Conservation (phyloP, 257 asterid genomes). For the Plantago major region DNA sequence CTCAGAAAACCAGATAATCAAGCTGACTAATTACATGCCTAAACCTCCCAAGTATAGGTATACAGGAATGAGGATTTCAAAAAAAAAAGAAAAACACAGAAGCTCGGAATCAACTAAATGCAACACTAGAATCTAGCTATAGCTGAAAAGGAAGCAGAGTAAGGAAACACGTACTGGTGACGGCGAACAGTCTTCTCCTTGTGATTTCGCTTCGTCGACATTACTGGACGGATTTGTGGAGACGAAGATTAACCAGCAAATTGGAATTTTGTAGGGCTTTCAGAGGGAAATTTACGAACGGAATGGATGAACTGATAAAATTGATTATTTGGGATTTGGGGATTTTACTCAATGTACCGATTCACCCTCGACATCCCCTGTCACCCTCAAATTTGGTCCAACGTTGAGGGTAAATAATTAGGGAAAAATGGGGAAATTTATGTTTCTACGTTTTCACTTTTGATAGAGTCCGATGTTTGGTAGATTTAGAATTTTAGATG, state of each 20-base stretch:
- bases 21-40: no score
- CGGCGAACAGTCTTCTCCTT: constrained; percentile 49
- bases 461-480: no score
- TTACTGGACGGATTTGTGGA: constrained; percentile 4
- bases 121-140: neutral
- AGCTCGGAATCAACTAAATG: neutral
- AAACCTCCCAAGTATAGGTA: no score
- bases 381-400: no score
- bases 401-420: no score
- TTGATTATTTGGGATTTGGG: no score
- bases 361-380: constrained; percentile 1
- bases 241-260: constrained; percentile 8
- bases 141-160: neutral
- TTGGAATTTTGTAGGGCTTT: constrained; percentile 27
- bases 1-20: constrained; percentile 8
- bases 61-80: neutral
- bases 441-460: no score
- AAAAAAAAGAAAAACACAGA: neutral
- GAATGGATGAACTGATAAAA: neutral
- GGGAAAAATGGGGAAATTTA: no score
- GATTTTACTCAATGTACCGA: constrained; percentile 1
- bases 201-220: constrained; percentile 48
- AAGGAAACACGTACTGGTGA: constrained; percentile 29
- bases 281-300: constrained; percentile 14
- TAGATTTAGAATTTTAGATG: no score